Evolutionary conservation across 768 basidiomycete genomes (phyloP).

Genomic region (Cystobasidium ongulense): DNA sequence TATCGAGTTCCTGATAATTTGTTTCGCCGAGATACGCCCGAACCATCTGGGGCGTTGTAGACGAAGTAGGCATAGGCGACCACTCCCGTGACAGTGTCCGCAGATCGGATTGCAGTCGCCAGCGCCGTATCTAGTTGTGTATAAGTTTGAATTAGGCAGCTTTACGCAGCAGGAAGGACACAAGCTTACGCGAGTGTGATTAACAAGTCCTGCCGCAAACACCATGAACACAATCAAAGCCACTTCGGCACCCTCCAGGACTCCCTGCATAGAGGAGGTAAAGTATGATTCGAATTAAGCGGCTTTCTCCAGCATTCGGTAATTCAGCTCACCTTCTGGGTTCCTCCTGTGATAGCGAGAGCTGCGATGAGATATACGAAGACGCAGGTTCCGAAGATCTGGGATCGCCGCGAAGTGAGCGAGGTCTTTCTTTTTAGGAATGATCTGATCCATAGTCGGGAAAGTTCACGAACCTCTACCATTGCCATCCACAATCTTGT

Average conservation of each 20-base stretch:
- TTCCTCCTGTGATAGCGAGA: neutral
- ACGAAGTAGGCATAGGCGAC: slow-evolving; percentile 14
- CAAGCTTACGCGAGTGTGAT: slow-evolving; percentile 10
- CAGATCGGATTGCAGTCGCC: neutral
- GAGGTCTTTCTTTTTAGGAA: neutral
- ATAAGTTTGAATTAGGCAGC: neutral
- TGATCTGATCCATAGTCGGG: neutral
- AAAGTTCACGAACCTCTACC: neutral
- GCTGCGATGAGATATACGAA: slow-evolving; percentile 1
- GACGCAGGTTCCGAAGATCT: slow-evolving; percentile 3
- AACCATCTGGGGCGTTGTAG: neutral
- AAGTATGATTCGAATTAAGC: neutral
- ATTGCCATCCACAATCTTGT: slow-evolving; percentile 11
- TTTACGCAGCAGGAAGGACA: neutral
- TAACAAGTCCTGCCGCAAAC: neutral
- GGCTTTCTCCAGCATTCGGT: neutral
- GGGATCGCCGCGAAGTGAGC: neutral
- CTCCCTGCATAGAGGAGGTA: neutral
- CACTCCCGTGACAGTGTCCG: slow-evolving; percentile 10
- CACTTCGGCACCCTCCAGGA: slow-evolving; percentile 23
- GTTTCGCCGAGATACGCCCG: neutral
- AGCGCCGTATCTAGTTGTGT: neutral
- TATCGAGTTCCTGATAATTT: neutral
- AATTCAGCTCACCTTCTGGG: neutral
- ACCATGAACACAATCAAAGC: slow-evolving; percentile 15